Evolutionary conservation across 2,329 filamentous ascomycete genomes (phyloP), one percentile per base, ranked within the genome.

Genomic region (Aspergillus sp.): DNA sequence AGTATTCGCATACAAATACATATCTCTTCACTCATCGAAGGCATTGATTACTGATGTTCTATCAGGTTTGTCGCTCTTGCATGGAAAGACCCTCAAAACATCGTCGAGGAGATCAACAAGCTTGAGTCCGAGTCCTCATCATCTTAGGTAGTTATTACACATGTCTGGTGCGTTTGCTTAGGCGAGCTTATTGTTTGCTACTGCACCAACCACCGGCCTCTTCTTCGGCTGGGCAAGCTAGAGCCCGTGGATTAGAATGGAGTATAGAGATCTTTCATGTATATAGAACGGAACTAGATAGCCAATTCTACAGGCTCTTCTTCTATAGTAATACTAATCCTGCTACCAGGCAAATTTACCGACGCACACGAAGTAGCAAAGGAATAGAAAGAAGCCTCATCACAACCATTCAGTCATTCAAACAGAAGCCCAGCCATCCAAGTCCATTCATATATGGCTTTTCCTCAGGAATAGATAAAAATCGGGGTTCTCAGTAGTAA

Each of bases 41-140:
- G 8, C 28, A 30, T 28, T 8, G 25, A 25, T 5, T 51, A 32
- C 39, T 59, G 17, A 59, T 41, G 5, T 12, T n/a, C 23, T 15
- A 15, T 28, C 49, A 84, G 82, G 65, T 88, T 85, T 65, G 79
- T 88, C 17, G 81, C 84, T 4, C 65, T 83, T 19, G 86, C 86
- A 3, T 88, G 84, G 82, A 87, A 86, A 66, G 86, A 88, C 59
- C 80, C 83, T 1, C 82, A 85, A 60, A 89, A 89, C 61, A 86
- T 86, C 50, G 80, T 82, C 0, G 84, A 86, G 54, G 81, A 87
- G 67, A 73, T 88, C 23, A 47, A 25, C 2, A 47, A 47, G 53
- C 45, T 28, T 12, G 39, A 55, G 17, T 19, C 41, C 25, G 39
- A 55, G 17, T 19, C 41, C 9, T 55, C 30, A 10, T 25, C n/a